Evolutionary conservation across 1,284 basidiomycete genomes (phyloP).

Genomic region (Marasmius fiardii): DNA sequence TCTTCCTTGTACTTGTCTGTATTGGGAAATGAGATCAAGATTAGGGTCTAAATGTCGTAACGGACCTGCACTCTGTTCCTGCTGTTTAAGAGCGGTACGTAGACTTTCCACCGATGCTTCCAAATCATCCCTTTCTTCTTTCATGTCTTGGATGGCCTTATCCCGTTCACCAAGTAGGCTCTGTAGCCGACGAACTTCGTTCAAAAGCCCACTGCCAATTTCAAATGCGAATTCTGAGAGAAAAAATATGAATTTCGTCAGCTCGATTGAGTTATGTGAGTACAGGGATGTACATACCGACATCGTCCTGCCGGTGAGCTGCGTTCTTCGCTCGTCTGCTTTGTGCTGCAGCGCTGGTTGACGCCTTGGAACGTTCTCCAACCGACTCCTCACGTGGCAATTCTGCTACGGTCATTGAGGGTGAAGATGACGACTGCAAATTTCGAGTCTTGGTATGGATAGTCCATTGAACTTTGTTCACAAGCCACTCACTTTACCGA

Average conservation of each 20-base stretch:
- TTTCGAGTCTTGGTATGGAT: conserved; percentile 23
- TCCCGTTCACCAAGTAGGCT: conserved; percentile 85
- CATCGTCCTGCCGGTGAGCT: conserved; percentile 79
- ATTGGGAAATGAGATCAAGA: conserved; percentile 9
- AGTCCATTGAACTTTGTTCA: not conserved
- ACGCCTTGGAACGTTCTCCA: conserved; percentile 38
- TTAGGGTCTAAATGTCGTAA: conserved; percentile 4
- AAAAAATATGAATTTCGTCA: conserved; percentile 13
- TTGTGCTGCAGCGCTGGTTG: conserved; percentile 58
- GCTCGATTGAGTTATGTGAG: conserved; percentile 15
- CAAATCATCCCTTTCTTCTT: conserved; percentile 84
- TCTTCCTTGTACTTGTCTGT: conserved; percentile 90
- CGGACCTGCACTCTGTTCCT: conserved; percentile 78
- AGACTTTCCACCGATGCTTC: conserved; percentile 74
- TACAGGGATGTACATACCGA: conserved; percentile 51
- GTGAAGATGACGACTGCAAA: conserved; percentile 28
- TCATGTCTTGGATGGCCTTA: conserved; percentile 82
- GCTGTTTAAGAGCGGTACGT: conserved; percentile 63
- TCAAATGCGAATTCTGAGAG: conserved; percentile 88
- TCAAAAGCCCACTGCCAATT: conserved; percentile 87
- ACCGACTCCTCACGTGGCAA: conserved; percentile 37
- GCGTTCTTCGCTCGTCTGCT: conserved; percentile 83
- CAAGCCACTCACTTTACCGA: conserved; percentile 60
- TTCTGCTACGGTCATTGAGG: conserved; percentile 34
- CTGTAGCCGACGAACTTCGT: conserved; percentile 86